Conservation (phyloP, 1,284 basidiomycete genomes). For the Rhodotorula sp. region DNA sequence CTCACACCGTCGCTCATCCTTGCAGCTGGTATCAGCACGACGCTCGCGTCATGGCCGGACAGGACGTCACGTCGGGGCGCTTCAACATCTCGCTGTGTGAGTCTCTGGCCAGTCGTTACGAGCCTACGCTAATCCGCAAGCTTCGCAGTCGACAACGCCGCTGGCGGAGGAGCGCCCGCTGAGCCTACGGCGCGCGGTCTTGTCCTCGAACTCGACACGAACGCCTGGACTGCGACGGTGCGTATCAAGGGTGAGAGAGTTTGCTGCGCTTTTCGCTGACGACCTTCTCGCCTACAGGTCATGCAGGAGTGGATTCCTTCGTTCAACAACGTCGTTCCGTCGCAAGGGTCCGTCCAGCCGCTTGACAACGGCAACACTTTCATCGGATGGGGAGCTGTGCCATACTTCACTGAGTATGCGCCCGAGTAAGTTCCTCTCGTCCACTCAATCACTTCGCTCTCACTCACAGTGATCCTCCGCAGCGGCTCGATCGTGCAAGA, state of each 20-base stretch:
- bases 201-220: constrained; percentile 42
- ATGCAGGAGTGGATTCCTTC: constrained; percentile 36
- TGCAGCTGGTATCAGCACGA: constrained; percentile 11
- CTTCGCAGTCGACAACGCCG: constrained; percentile 42
- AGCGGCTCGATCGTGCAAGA: constrained; percentile 8
- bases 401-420: constrained; percentile 9
- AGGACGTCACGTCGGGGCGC: background rate
- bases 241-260: background rate
- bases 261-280: background rate
- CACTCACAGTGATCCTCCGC: background rate
- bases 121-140: background rate
- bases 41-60: constrained; percentile 12
- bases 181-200: constrained; percentile 41
- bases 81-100: constrained; percentile 33
- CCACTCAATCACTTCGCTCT: too few relatives aligned
- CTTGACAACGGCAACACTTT: background rate
- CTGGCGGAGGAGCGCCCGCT: background rate
- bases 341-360: constrained; percentile 40
- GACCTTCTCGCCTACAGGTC: constrained; percentile 14
- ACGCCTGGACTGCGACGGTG: constrained; percentile 33
- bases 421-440: background rate
- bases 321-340: constrained; percentile 37
- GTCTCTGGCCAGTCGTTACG: background rate
- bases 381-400: constrained; percentile 11
- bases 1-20: background rate